Base-by-base conservation (phyloP, 441 rosid genomes). In the Erysimum cheiri region DNA sequence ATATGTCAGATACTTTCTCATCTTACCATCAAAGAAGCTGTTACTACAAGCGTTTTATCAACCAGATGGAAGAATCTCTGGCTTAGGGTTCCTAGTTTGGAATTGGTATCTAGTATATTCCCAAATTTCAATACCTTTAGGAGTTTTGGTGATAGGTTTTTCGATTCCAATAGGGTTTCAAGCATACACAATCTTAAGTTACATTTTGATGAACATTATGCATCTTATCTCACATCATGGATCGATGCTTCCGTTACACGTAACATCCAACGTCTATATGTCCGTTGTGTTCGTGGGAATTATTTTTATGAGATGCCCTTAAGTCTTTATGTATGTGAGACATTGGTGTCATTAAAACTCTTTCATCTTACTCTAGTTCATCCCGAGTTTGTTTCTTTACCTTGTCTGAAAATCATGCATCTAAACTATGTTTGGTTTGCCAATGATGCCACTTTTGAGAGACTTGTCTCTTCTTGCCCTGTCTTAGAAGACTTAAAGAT, bases 21-120 rank as follows among this genome's bases (percentile, higher is more conserved):
- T 39, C 70, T 65, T 55, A 24, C 50, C 11, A 65, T 59, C 28
- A 52, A 65, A 29, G 50, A 65, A 14, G 19, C 60, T 28, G 50
- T 65, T 28, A 52, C 39, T 39, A 65, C 70, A 37, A 65, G 4
- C 2, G 43, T 39, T 39, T 39, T 39, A 39, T 39, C 43, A 13
- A 39, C 43, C 14, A 39, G n/a, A 39, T 39, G 43, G 43, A 39
- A 39, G 10, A 39, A 39, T 39, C 43, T 11, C 13, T 39, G 43
- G 43, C 43, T 39, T 39, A 10, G 13, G 14, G 43, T 12, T 39
- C 43, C 43, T 39, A 39, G 43, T 39, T 39, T 39, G 43, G 14
- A 39, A 4, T 39, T 39, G 43, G 3, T 1, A 2, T 11, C n/a
- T 5, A 5, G 0, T 1, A n/a, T 11, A 11, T 39, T 39, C 44